Percentiles rank a stretch among this genome's conserved stretches.
Evolutionary conservation across 148 eudicot genomes (phyloP).

Genomic region (Talinum fruticosum): DNA sequence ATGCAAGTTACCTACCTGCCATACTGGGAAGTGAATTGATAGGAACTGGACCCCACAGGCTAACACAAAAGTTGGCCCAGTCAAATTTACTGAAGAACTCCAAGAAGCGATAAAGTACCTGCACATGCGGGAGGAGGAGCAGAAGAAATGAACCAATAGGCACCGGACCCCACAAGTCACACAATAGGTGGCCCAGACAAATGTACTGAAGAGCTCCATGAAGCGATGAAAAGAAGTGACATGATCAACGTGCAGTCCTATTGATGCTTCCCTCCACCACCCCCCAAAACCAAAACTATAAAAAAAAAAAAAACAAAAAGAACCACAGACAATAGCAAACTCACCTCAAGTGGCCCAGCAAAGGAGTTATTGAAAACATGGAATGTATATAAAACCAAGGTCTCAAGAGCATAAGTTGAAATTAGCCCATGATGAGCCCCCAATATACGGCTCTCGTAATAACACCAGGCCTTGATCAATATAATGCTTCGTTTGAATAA

Average conservation of each 20-base stretch:
- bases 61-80: constrained; percentile 60
- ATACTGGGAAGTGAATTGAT: constrained; percentile 46
- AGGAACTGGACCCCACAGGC: constrained; percentile 58
- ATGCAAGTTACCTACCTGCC: constrained; percentile 31
- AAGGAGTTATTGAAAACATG: constrained; percentile 52
- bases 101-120: constrained; percentile 59
- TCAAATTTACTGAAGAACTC: constrained; percentile 61
- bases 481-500: constrained; percentile 59
- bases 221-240: background rate
- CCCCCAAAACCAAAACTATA: too few relatives aligned
- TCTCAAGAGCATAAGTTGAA: constrained; percentile 61
- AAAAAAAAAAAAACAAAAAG: too few relatives aligned
- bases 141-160: too few relatives aligned
- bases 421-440: constrained; percentile 67
- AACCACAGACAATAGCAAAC: background rate
- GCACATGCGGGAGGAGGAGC: background rate
- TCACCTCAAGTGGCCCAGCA: constrained; percentile 58
- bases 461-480: constrained; percentile 67
- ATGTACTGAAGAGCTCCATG: background rate
- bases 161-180: too few relatives aligned
- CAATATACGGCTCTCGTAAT: constrained; percentile 57
- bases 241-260: background rate
- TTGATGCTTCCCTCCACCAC: background rate
- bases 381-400: constrained; percentile 57
- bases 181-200: too few relatives aligned